A percentile compares a stretch with the other conserved stretches of the same genome.
phyloP scores from a whole-genome alignment of 805 yeast species.

The Candida patagonica region DNA sequence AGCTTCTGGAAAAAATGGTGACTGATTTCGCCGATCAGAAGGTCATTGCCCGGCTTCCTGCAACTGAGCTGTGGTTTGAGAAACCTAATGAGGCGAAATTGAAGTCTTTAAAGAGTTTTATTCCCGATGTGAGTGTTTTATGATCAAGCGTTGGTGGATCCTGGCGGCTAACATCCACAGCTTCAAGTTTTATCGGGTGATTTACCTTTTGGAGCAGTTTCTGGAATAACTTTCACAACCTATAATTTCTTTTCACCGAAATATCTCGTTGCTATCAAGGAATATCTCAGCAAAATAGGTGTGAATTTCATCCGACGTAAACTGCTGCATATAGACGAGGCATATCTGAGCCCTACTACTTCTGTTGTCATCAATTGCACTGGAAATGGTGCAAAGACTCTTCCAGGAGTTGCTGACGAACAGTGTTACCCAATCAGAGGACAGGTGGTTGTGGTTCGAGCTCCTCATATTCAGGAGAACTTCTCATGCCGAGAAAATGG shows the following conservation, averaged over 20 bases:
- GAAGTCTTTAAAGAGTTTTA: slow-evolving; percentile 38
- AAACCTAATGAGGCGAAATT: slow-evolving; percentile 40
- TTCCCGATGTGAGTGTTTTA: slow-evolving; percentile 38
- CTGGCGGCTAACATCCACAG: slow-evolving; percentile 30
- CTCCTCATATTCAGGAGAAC: slow-evolving; percentile 59
- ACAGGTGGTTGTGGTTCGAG: slow-evolving; percentile 63
- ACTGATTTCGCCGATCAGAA: slow-evolving; percentile 40
- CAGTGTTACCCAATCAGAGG: slow-evolving; percentile 68
- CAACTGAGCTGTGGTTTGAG: slow-evolving; percentile 44
- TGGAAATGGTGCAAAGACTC: slow-evolving; percentile 56
- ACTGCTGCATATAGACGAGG: slow-evolving; percentile 49
- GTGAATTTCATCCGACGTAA: slow-evolving; percentile 41
- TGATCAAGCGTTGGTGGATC: background rate
- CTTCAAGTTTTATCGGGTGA: slow-evolving; percentile 30
- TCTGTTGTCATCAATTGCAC: slow-evolving; percentile 63
- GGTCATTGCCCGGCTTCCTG: slow-evolving; percentile 47
- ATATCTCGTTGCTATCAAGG: slow-evolving; percentile 41
- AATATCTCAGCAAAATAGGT: slow-evolving; percentile 38
- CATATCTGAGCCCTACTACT: slow-evolving; percentile 28
- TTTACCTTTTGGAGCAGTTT: slow-evolving; percentile 44
- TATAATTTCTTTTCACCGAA: slow-evolving; percentile 70
- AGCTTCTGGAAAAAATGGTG: slow-evolving; percentile 37
- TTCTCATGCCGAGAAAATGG: slow-evolving; percentile 32
- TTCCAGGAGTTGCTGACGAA: slow-evolving; percentile 59
- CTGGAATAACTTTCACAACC: slow-evolving; percentile 47